phyloP scores from a whole-genome alignment of 306 rosid species.

The Hippophae rhamnoides region DNA sequence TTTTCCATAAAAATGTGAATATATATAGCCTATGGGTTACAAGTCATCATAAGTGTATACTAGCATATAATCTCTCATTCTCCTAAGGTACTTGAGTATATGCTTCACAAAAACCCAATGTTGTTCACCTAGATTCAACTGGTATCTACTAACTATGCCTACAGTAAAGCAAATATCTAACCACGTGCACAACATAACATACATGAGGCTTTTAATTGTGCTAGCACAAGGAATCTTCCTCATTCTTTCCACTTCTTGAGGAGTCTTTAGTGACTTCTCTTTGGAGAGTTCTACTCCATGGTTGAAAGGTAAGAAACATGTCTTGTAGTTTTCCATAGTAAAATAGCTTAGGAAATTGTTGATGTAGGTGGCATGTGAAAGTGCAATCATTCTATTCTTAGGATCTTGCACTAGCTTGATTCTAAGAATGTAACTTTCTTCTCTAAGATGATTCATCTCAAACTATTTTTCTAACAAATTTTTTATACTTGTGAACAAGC shows the following conservation, averaged over 20 bases:
- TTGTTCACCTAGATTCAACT: neutral
- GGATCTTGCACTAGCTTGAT: neutral
- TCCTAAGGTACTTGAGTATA: neutral
- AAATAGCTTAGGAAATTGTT: neutral
- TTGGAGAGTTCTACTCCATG: neutral
- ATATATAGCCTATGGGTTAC: no score
- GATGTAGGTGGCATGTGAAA: neutral
- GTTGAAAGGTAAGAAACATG: neutral
- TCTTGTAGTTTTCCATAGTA: neutral
- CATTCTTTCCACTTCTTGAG: neutral
- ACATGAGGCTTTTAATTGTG: neutral
- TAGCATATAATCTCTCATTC: neutral
- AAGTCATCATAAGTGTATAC: neutral
- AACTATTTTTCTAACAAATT: no score
- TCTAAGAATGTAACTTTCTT: neutral
- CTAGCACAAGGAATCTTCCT: neutral
- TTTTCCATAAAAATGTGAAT: neutral
- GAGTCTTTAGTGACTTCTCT: neutral
- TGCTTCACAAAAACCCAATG: neutral
- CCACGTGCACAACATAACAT: neutral
- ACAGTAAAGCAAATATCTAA: no score
- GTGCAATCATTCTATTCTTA: neutral
- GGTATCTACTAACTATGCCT: neutral
- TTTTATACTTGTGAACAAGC: neutral
- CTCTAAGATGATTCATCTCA: neutral